Conservation (phyloP, 2,329 filamentous ascomycete species). For the Dryadomyces quercivorus region DNA sequence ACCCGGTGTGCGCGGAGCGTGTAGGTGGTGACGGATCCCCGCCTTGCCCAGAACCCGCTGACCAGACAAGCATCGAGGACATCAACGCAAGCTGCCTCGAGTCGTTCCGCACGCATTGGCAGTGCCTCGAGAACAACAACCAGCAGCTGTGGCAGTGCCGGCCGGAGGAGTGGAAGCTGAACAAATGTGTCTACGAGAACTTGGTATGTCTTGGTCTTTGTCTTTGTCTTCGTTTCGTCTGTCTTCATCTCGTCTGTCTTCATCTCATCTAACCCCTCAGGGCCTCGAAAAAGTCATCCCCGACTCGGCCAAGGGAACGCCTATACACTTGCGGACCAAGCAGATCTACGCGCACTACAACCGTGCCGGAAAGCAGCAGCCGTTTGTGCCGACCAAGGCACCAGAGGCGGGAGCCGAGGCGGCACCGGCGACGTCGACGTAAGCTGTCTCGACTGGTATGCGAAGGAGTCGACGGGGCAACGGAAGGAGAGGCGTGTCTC, state of each 20-base stretch:
- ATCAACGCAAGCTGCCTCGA: constrained; percentile 90
- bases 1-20: constrained; percentile 94
- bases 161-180: constrained; percentile 74
- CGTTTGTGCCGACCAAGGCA: constrained; percentile 17
- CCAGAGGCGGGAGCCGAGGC: constrained; percentile 3
- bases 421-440: constrained; percentile 12
- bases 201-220: constrained; percentile 55
- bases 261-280: constrained; percentile 27
- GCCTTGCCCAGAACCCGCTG: background rate
- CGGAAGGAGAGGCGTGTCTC: too few species aligned
- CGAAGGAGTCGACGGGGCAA: too few species aligned
- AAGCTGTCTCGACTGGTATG: background rate
- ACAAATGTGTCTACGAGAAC: constrained; percentile 93
- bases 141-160: constrained; percentile 96
- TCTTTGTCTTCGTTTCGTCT: too few species aligned
- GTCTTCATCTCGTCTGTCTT: background rate
- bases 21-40: constrained; percentile 44
- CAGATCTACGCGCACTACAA: constrained; percentile 45
- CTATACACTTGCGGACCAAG: constrained; percentile 59
- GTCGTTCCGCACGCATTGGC: constrained; percentile 88
- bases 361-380: constrained; percentile 12
- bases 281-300: constrained; percentile 74
- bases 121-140: constrained; percentile 94
- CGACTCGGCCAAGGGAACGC: constrained; percentile 56
- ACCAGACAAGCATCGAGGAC: constrained; percentile 68